Conservation (phyloP, 2,329 filamentous ascomycete species). For the Scopulariopsis brevicaulis region DNA sequence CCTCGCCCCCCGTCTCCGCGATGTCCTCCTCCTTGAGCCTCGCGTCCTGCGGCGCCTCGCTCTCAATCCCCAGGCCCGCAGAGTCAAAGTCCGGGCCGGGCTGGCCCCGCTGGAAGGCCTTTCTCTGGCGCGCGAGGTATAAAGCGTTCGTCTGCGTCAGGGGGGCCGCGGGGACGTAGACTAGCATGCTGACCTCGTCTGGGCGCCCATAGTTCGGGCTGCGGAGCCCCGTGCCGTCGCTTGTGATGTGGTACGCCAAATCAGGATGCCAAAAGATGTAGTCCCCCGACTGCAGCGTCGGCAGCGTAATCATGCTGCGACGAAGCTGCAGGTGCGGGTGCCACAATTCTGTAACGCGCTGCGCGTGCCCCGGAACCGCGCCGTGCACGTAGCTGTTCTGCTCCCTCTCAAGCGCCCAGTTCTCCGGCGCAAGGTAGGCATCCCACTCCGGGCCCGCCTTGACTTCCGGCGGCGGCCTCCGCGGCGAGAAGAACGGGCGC, state of each 20-base stretch:
- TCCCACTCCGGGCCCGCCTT: slow-evolving; percentile 32
- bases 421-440: slow-evolving; percentile 33
- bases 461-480: slow-evolving; percentile 24
- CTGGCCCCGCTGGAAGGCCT: slow-evolving; percentile 42
- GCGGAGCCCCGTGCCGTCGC: slow-evolving; percentile 17
- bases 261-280: slow-evolving; percentile 51
- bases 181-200: slow-evolving; percentile 33
- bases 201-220: slow-evolving; percentile 17
- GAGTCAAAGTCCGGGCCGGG: slow-evolving; percentile 45
- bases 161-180: slow-evolving; percentile 43
- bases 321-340: slow-evolving; percentile 43
- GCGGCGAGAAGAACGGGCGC: slow-evolving; percentile 40
- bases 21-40: slow-evolving; percentile 39
- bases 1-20: slow-evolving; percentile 34
- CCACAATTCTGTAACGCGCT: slow-evolving; percentile 45
- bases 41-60: slow-evolving; percentile 36
- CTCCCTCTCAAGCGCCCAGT: slow-evolving; percentile 33
- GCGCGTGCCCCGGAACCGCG: slow-evolving; percentile 44
- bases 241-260: slow-evolving; percentile 43
- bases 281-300: slow-evolving; percentile 41
- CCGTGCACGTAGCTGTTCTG: slow-evolving; percentile 46
- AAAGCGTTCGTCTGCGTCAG: slow-evolving; percentile 46
- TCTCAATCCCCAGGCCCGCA: slow-evolving; percentile 35
- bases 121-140: slow-evolving; percentile 44
- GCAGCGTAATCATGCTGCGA: slow-evolving; percentile 41